A percentile compares a stretch with the other conserved stretches of the same genome.
phyloP scores from a whole-genome alignment of 2,329 filamentous ascomycete genomes.

The Zarea fungicola region DNA sequence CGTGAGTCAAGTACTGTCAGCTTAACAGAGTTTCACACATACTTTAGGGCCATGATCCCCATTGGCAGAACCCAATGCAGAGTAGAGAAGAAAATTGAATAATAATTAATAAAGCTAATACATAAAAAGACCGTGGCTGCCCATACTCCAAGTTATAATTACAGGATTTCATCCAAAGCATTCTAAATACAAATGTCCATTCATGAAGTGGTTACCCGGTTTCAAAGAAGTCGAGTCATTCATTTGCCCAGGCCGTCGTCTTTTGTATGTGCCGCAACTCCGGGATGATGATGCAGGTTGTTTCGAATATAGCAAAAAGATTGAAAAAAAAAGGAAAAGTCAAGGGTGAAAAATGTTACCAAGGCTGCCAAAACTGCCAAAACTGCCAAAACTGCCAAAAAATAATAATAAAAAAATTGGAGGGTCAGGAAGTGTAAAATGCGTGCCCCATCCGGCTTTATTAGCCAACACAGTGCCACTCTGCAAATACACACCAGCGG shows the following conservation, averaged over 20 bases:
- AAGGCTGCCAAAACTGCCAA: neutral
- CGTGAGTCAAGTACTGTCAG: no score
- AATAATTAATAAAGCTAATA: slow-evolving; percentile 7
- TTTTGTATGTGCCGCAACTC: slow-evolving; percentile 6
- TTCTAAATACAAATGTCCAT: slow-evolving; percentile 9
- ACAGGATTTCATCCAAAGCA: slow-evolving; percentile 11
- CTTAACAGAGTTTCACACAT: no score
- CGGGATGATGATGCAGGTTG: slow-evolving; percentile 9
- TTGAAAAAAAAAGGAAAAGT: neutral
- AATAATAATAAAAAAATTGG: neutral
- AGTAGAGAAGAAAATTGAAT: neutral
- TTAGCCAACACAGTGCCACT: slow-evolving; percentile 62
- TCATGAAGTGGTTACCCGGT: neutral
- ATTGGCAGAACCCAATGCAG: neutral
- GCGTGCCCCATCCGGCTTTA: neutral
- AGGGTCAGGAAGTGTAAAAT: neutral
- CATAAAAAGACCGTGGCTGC: slow-evolving; percentile 4
- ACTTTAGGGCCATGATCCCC: neutral
- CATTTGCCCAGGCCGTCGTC: neutral
- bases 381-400: neutral
- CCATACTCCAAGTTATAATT: slow-evolving; percentile 11
- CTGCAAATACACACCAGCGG: slow-evolving; percentile 87
- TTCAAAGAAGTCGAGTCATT: slow-evolving; percentile 7
- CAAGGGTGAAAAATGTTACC: no score
- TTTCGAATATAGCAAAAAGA: slow-evolving; percentile 8